Conservation (phyloP, 106 monocot genomes). For the Dendrobium chrysotoxum region DNA sequence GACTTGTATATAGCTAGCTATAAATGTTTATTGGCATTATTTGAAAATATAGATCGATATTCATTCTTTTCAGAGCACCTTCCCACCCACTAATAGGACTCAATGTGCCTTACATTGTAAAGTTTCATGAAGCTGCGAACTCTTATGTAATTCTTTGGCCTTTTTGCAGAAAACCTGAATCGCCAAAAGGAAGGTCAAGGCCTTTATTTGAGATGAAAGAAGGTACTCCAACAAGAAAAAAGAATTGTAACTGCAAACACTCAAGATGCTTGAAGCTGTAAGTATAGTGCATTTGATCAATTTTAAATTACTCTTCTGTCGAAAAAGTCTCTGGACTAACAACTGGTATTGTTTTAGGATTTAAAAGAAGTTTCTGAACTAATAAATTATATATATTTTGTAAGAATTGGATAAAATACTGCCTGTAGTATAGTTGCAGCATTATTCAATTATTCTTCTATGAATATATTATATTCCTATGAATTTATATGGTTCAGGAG, state of each 20-base stretch:
- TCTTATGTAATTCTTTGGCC: not conserved
- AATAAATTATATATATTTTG: not conserved
- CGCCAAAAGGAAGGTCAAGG: slow-evolving; percentile 62
- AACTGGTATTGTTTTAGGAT: not conserved
- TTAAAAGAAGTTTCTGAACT: not conserved
- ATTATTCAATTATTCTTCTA: not conserved
- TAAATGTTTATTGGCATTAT: not conserved
- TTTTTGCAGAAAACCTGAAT: slow-evolving; percentile 73
- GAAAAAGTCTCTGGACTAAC: not conserved
- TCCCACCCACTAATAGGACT: not conserved
- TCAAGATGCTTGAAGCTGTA: slow-evolving; percentile 96
- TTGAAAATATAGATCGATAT: not conserved
- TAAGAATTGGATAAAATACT: not conserved
- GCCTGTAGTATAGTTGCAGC: not conserved
- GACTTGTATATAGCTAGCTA: not conserved
- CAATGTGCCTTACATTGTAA: not conserved
- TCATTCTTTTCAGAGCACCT: not conserved
- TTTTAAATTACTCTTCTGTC: not conserved
- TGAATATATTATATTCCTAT: not conserved
- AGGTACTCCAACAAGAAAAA: slow-evolving; percentile 82
- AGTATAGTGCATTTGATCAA: slow-evolving; percentile 14
- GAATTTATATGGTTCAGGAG: not conserved
- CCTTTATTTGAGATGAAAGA: slow-evolving; percentile 71
- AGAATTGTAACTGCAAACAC: slow-evolving; percentile 93
- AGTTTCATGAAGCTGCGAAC: not conserved